phyloP scores from a whole-genome alignment of 805 yeast species.

The Zygotorulaspora chibaensis region DNA sequence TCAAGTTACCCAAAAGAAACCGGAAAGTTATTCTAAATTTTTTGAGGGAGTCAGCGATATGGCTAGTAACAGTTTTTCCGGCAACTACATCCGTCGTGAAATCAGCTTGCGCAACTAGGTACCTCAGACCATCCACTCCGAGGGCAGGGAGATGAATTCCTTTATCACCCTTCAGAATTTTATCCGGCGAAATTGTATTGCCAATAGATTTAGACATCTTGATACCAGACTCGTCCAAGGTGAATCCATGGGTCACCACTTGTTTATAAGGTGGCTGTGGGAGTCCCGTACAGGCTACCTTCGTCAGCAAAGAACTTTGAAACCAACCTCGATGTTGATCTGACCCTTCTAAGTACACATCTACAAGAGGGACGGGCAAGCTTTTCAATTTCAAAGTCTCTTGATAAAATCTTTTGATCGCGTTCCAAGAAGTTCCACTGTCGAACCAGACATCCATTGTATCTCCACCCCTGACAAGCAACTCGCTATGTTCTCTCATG shows the following conservation, averaged over 20 bases:
- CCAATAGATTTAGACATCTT: slow-evolving; percentile 96
- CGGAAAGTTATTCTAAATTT: slow-evolving; percentile 79
- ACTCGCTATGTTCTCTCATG: slow-evolving; percentile 39
- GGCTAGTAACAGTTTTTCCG: slow-evolving; percentile 64
- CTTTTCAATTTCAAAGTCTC: slow-evolving; percentile 33
- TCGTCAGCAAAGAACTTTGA: slow-evolving; percentile 85
- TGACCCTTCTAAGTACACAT: slow-evolving; percentile 91
- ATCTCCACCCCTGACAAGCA: slow-evolving; percentile 66
- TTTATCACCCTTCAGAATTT: slow-evolving; percentile 58
- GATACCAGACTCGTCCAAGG: slow-evolving; percentile 74
- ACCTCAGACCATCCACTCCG: slow-evolving; percentile 87
- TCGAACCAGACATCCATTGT: slow-evolving; percentile 99
- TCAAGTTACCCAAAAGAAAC: slow-evolving; percentile 75
- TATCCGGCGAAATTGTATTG: slow-evolving; percentile 66
- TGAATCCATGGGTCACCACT: slow-evolving; percentile 90
- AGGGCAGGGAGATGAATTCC: slow-evolving; percentile 52
- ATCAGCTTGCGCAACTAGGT: slow-evolving; percentile 87
- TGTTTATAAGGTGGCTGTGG: slow-evolving; percentile 61
- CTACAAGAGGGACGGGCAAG: slow-evolving; percentile 53
- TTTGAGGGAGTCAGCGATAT: slow-evolving; percentile 75
- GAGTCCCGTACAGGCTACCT: slow-evolving; percentile 44
- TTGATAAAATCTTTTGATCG: slow-evolving; percentile 34
- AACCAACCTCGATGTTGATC: slow-evolving; percentile 99
- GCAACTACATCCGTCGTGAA: slow-evolving; percentile 76
- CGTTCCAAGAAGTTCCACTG: slow-evolving; percentile 86